Percentiles rank a stretch among this genome's conserved stretches.
phyloP scores from a whole-genome alignment of 2,329 filamentous ascomycete genomes.

The Claviceps quebecensis region DNA sequence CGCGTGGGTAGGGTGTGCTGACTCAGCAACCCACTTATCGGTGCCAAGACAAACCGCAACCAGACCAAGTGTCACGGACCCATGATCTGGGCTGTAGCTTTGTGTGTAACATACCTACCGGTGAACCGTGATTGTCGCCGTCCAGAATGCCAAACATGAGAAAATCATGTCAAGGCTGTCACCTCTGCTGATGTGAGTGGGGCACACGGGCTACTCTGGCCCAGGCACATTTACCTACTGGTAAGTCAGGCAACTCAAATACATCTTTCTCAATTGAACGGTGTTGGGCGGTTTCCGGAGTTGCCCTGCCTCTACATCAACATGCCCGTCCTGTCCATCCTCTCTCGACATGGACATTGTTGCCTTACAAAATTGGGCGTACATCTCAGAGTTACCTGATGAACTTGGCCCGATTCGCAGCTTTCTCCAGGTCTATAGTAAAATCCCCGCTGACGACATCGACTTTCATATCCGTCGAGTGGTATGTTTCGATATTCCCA shows the following conservation, averaged over 20 bases:
- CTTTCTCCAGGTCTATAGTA: conserved; percentile 25
- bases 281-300: neutral
- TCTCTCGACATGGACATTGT: conserved; percentile 19
- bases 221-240: neutral
- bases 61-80: no score
- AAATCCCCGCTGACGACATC: conserved; percentile 20
- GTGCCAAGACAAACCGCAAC: neutral
- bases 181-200: neutral
- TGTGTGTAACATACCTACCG: neutral
- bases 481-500: conserved; percentile 7
- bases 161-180: neutral
- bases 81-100: neutral
- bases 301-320: neutral
- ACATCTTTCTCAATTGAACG: neutral
- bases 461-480: conserved; percentile 22
- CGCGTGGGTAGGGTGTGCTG: neutral
- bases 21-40: neutral
- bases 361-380: conserved; percentile 22
- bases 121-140: neutral
- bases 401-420: conserved; percentile 22
- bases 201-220: neutral
- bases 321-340: neutral
- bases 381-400: conserved; percentile 21
- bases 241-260: neutral
- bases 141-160: neutral